Evolutionary conservation across 768 basidiomycete species (phyloP).

Genomic region (Termitomyces sp.): DNA sequence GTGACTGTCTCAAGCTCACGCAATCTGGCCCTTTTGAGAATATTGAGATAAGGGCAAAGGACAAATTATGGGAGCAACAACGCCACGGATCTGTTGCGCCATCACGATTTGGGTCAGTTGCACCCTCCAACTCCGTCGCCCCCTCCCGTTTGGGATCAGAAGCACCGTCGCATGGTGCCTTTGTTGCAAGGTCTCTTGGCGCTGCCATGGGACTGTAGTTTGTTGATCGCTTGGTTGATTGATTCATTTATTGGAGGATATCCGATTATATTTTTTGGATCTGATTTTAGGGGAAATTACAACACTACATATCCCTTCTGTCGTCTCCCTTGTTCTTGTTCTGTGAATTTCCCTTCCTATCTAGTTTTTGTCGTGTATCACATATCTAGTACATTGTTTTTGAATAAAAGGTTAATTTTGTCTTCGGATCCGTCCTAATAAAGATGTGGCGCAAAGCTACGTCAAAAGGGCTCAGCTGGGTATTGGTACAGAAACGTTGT

Average conservation of each 20-base stretch:
- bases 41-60: slow-evolving; percentile 78
- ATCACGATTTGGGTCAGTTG: slow-evolving; percentile 9
- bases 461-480: slow-evolving; percentile 8
- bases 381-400: neutral
- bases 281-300: neutral
- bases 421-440: neutral
- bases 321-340: neutral
- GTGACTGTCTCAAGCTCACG: slow-evolving; percentile 80
- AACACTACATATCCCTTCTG: slow-evolving; percentile 1
- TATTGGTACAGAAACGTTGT: slow-evolving; percentile 20
- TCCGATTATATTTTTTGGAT: neutral
- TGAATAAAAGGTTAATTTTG: neutral
- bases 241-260: slow-evolving; percentile 11
- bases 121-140: slow-evolving; percentile 14
- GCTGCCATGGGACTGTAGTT: slow-evolving; percentile 34
- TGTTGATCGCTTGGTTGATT: neutral
- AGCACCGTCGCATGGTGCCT: slow-evolving; percentile 24
- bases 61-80: slow-evolving; percentile 80
- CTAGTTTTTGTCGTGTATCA: slow-evolving; percentile 4
- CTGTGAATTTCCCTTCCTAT: slow-evolving; percentile 1
- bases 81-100: slow-evolving; percentile 24
- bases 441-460: neutral
- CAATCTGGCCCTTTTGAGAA: slow-evolving; percentile 78
- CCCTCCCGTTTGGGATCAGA: slow-evolving; percentile 17
- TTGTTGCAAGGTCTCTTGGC: slow-evolving; percentile 39